Evolutionary conservation across 257 asterid species (phyloP).

Genomic region (Eucommia ulmoides): DNA sequence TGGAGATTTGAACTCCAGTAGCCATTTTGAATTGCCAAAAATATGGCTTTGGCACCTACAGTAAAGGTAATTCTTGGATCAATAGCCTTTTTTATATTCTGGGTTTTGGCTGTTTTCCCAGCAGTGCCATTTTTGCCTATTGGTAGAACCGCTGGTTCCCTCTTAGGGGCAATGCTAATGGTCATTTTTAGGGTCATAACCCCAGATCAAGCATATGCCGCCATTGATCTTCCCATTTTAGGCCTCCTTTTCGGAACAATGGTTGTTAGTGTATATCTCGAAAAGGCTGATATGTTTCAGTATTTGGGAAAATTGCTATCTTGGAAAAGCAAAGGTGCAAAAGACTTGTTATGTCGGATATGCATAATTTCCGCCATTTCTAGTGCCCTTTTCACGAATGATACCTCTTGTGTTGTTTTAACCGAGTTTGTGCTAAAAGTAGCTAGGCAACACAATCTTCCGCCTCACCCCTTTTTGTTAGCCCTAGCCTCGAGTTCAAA

Average conservation of each 20-base stretch:
- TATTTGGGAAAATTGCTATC: neutral
- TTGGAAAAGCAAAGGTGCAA: neutral
- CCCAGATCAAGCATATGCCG: neutral
- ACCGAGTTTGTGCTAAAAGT: neutral
- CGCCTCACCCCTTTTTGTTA: neutral
- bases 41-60: slow-evolving; percentile 1
- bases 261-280: neutral
- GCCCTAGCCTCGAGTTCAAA: neutral
- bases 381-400: neutral
- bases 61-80: slow-evolving; percentile 1
- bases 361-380: neutral
- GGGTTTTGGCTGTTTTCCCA: slow-evolving; percentile 4
- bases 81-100: neutral
- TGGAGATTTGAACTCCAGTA: no score
- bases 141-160: slow-evolving; percentile 2
- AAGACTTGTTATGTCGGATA: neutral
- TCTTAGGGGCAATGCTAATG: neutral
- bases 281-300: neutral
- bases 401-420: neutral
- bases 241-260: neutral
- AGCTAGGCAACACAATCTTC: neutral
- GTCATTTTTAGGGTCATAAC: neutral
- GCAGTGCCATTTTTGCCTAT: slow-evolving; percentile 2
- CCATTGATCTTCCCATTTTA: neutral
- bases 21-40: no score